Conservation (phyloP, 495 filamentous ascomycete genomes). For the Geoglossum glabrum region DNA sequence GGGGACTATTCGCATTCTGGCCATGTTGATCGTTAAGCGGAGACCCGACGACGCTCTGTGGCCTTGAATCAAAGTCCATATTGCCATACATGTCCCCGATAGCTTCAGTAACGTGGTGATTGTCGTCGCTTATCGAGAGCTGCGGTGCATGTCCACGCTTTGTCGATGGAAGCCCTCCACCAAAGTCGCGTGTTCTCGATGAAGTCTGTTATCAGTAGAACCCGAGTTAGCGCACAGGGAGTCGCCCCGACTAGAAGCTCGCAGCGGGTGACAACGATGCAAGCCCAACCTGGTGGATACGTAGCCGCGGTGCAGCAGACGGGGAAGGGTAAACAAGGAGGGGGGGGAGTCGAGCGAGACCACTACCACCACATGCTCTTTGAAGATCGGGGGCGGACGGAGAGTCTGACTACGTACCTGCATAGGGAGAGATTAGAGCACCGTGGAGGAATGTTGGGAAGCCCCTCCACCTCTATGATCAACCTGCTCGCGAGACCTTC, state of each 20-base stretch:
- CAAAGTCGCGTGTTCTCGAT: background rate
- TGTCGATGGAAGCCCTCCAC: background rate
- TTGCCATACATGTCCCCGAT: conserved; percentile 93
- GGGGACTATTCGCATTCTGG: background rate
- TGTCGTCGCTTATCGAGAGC: conserved; percentile 56
- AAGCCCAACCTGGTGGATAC: background rate
- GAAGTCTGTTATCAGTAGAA: background rate
- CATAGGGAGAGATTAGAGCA: background rate
- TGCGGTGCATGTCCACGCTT: conserved; percentile 1
- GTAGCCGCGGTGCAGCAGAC: background rate
- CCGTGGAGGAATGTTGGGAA: background rate
- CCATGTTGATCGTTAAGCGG: conserved; percentile 20
- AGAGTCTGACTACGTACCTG: background rate
- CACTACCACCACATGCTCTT: background rate
- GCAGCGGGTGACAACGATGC: background rate
- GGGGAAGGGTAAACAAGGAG: background rate
- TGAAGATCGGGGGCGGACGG: background rate
- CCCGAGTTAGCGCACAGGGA: background rate
- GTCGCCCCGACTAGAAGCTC: background rate
- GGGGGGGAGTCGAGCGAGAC: background rate
- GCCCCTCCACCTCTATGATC: background rate
- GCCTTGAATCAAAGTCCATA: conserved; percentile 28
- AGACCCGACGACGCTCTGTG: conserved; percentile 42
- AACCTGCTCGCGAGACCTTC: background rate
- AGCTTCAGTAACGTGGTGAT: conserved; percentile 93